These are phyloP conservation scores for Camelina sativa DNA, from an alignment of 345 rosid genomes.

Conservation along the genomic window DNA sequence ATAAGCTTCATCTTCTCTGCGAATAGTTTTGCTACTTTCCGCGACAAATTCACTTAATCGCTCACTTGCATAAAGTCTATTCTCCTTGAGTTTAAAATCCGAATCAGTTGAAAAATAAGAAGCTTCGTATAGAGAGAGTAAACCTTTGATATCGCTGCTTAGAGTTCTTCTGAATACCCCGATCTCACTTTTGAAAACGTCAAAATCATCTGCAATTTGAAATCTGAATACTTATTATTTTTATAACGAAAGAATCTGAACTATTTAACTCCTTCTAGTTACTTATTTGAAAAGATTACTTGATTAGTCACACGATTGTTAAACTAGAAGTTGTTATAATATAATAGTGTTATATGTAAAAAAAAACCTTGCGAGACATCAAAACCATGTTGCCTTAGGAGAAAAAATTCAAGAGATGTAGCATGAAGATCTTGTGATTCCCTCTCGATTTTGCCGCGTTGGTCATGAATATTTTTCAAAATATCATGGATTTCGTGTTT, in stretches of 20 bases:
- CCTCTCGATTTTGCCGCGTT: not conserved
- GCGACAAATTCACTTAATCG: constrained; percentile 30
- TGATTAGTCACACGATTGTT: not conserved
- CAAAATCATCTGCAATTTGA: constrained; percentile 39
- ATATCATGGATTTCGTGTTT: constrained; percentile 30
- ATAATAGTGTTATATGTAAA: not conserved
- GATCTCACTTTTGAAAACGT: constrained; percentile 29
- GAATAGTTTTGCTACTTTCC: not conserved
- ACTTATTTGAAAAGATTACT: not conserved
- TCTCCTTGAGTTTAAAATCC: constrained; percentile 42
- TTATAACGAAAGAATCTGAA: not conserved
- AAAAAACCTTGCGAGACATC: constrained; percentile 37
- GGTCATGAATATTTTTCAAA: not conserved
- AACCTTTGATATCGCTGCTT: constrained; percentile 29
- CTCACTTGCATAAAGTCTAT: constrained; percentile 29
- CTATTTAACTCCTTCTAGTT: no score
- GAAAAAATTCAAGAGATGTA: constrained; percentile 38
- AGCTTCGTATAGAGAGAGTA: constrained; percentile 45
- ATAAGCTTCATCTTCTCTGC: not conserved
- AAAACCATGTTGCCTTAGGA: constrained; percentile 42
- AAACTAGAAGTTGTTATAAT: not conserved
- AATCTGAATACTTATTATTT: not conserved
- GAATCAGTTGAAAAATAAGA: constrained; percentile 28
- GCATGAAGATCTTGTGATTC: constrained; percentile 36
- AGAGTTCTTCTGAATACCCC: constrained; percentile 21